Base-by-base conservation (phyloP, 768 basidiomycete species). In the Suillus lakei region DNA sequence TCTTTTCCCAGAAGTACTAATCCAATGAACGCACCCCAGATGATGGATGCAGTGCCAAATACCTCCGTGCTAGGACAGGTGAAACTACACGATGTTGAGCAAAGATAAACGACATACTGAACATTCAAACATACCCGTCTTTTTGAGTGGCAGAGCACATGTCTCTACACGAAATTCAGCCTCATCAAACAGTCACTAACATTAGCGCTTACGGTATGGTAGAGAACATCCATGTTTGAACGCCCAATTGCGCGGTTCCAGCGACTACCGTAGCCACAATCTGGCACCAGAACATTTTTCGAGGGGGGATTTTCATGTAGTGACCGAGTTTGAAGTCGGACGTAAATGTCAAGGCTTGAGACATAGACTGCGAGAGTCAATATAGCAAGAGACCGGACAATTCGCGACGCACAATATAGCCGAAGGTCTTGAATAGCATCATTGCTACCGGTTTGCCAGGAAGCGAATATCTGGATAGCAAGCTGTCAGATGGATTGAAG, bases 371-470 rank as follows among this genome's bases (percentile, higher is more conserved):
- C 32, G 8, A 68, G 18, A 12, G 39, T 59, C 12, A 59, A 12
- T 41, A 59, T 16, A n/a, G 10, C 16, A 41, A 41, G 18, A 59
- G 18, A 28, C 28, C 4, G 7, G 39, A 61, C 59, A 86, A 58
- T 16, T 8, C 12, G 28, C 6, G 8, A 48, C 73, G 41, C 32
- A 78, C 88, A 64, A 90, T 88, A 70, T 91, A 92, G 38, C 92
- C 91, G 83, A 83, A 92, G 0, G 90, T 91, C 85, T 92, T 93
- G 84, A 93, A 93, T 81, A 93, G 80, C 92, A 94, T 92, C 83
- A 88, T 91, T 0, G 93, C 92, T 63, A 93, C 74, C 6, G 92
- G 91, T 18, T 85, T 85, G 2, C 93, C 92, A 15, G 92, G 93
- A 48, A 92, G 83, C 30, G 84, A 86, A 70, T 92, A 93, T 26